Conservation (phyloP, 495 filamentous ascomycete species). For the Glarea lozoyensis region DNA sequence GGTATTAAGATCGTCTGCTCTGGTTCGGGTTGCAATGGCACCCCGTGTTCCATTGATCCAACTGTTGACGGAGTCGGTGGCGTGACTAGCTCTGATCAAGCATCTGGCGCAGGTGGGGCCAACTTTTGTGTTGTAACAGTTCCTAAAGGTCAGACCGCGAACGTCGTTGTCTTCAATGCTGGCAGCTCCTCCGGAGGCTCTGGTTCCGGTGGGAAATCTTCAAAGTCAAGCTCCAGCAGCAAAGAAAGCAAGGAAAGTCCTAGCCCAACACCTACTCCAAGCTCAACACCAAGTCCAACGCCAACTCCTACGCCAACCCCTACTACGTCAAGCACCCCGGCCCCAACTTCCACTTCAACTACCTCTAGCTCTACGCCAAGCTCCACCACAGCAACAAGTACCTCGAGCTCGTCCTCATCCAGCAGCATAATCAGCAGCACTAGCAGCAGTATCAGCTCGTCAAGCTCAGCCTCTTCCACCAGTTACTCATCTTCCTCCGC, state of each 20-base stretch:
- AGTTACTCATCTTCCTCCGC: not conserved
- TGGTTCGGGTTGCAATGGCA: slow-evolving; percentile 58
- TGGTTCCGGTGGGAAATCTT: not conserved
- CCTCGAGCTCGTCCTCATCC: no score
- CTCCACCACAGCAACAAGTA: no score
- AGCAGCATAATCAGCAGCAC: no score
- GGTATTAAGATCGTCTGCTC: slow-evolving; percentile 64
- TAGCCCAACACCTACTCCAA: slow-evolving; percentile 3
- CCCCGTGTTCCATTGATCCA: slow-evolving; percentile 69
- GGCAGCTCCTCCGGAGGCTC: slow-evolving; percentile 6
- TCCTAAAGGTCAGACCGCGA: slow-evolving; percentile 55
- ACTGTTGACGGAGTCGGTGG: slow-evolving; percentile 51
- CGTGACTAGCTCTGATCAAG: slow-evolving; percentile 36
- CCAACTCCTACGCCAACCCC: slow-evolving; percentile 4
- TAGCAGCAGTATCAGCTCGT: no score
- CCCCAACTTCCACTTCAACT: not conserved
- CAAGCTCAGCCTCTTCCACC: no score
- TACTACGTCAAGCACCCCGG: not conserved
- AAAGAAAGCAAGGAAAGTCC: slow-evolving; percentile 5
- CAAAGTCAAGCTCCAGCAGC: slow-evolving; percentile 2
- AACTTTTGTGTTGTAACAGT: slow-evolving; percentile 74
- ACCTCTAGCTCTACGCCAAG: not conserved
- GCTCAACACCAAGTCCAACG: slow-evolving; percentile 9
- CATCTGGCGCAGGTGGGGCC: slow-evolving; percentile 58
- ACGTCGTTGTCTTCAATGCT: slow-evolving; percentile 52